Percentiles rank a stretch among this genome's conserved stretches.
phyloP scores from a whole-genome alignment of 441 rosid genomes.

The Manihot esculenta region DNA sequence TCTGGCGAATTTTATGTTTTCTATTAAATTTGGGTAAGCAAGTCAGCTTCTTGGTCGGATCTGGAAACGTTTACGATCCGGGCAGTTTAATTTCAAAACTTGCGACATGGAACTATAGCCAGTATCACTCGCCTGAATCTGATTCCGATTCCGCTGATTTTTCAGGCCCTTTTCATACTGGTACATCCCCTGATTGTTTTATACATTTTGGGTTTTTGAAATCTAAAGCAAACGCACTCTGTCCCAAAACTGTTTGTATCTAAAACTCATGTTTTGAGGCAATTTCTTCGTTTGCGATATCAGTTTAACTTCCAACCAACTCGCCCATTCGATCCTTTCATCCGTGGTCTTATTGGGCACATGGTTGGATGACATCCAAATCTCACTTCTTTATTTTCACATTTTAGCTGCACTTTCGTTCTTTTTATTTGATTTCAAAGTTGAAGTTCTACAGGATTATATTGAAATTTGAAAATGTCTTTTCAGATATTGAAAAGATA shows the following conservation, averaged over 20 bases:
- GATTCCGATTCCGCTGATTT: slow-evolving; percentile 36
- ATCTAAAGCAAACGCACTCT: slow-evolving; percentile 65
- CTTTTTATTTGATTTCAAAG: too few relatives aligned
- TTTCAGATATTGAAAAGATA: too few relatives aligned
- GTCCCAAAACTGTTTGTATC: slow-evolving; percentile 39
- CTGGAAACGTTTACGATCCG: slow-evolving; percentile 25
- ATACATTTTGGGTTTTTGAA: too few relatives aligned
- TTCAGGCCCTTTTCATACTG: slow-evolving; percentile 64
- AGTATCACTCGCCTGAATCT: slow-evolving; percentile 69
- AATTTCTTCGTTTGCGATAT: slow-evolving; percentile 76
- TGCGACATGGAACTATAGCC: slow-evolving; percentile 39
- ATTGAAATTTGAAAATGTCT: too few relatives aligned
- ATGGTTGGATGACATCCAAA: slow-evolving; percentile 38
- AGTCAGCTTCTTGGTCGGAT: slow-evolving; percentile 72
- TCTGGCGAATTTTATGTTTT: too few relatives aligned
- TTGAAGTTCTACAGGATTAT: too few relatives aligned
- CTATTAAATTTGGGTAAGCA: slow-evolving; percentile 22
- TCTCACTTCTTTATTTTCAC: too few relatives aligned
- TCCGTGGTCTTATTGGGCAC: slow-evolving; percentile 34
- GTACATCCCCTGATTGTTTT: slow-evolving; percentile 21
- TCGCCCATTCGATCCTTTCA: slow-evolving; percentile 28
- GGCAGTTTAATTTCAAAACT: slow-evolving; percentile 33
- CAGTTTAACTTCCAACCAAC: slow-evolving; percentile 24
- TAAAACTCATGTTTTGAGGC: slow-evolving; percentile 50
- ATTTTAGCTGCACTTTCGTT: too few relatives aligned